These are phyloP conservation scores for Malus hybrid DNA, from an alignment of 331 rosid genomes.

Conservation along the genomic window DNA sequence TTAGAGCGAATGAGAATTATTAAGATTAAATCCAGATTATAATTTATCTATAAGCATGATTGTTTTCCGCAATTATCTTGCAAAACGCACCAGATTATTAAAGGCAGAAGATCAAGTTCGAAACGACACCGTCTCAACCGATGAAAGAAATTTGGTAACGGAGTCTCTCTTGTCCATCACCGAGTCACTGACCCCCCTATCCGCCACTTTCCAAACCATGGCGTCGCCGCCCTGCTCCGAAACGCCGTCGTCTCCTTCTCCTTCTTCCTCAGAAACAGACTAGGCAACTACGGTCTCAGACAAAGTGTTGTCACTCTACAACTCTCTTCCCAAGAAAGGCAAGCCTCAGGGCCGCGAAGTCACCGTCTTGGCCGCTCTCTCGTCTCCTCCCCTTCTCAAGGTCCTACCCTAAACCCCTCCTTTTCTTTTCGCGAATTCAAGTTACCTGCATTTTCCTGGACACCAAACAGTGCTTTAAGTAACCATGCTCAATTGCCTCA, in stretches of 20 bases:
- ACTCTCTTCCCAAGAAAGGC: conserved; percentile 71
- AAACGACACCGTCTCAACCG: too few species aligned
- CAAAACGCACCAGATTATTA: too few species aligned
- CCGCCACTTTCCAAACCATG: not conserved
- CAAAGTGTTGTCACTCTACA: conserved; percentile 48
- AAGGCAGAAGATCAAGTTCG: too few species aligned
- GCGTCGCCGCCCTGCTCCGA: conserved; percentile 10
- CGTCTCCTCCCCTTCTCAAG: conserved; percentile 67
- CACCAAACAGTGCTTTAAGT: not conserved
- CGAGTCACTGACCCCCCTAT: not conserved
- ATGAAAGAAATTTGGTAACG: not conserved
- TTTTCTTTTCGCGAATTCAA: not conserved
- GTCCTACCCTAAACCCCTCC: conserved; percentile 12
- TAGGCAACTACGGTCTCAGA: conserved; percentile 49
- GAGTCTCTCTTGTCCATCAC: not conserved
- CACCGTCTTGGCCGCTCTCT: conserved; percentile 80
- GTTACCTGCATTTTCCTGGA: not conserved
- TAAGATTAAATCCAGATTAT: too few species aligned
- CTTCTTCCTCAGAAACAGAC: conserved; percentile 18
- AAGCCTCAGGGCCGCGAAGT: conserved; percentile 93
- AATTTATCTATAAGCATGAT: too few species aligned
- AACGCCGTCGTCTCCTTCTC: conserved; percentile 22
- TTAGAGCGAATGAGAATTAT: too few species aligned
- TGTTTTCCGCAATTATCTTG: too few species aligned
- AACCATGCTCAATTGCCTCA: conserved; percentile 1